These are phyloP conservation scores for Allodekkera sacchari DNA, from an alignment of 805 yeast species.

Conservation along the genomic window DNA sequence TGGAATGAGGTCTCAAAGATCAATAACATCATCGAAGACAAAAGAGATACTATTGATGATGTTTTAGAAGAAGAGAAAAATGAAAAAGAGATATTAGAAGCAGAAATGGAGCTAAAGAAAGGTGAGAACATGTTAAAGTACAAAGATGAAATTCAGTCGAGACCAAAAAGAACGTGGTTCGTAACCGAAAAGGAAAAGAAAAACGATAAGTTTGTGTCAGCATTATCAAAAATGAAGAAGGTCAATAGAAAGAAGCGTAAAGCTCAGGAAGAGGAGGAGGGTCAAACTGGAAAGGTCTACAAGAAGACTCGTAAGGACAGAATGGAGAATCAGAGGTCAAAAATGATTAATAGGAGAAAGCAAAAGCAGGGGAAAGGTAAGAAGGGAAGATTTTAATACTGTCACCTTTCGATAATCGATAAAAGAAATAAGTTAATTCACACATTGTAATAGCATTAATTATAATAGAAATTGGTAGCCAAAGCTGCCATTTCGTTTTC, in stretches of 20 bases:
- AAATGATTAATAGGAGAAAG: slow-evolving; percentile 24
- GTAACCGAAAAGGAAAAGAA: slow-evolving; percentile 52
- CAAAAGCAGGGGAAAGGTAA: slow-evolving; percentile 19
- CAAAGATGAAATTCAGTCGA: slow-evolving; percentile 70
- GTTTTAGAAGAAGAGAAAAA: slow-evolving; percentile 80
- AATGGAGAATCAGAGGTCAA: slow-evolving; percentile 37
- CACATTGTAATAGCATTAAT: slow-evolving; percentile 1
- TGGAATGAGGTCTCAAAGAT: slow-evolving; percentile 78
- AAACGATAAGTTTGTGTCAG: slow-evolving; percentile 26
- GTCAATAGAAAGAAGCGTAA: slow-evolving; percentile 64
- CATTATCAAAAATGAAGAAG: slow-evolving; percentile 37
- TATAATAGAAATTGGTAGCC: slow-evolving; percentile 11
- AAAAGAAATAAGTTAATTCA: background rate
- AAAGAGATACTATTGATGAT: slow-evolving; percentile 57
- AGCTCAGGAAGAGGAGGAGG: slow-evolving; percentile 48
- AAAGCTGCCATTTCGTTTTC: slow-evolving; percentile 5
- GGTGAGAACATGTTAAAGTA: slow-evolving; percentile 80
- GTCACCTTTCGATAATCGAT: background rate
- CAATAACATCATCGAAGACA: slow-evolving; percentile 50
- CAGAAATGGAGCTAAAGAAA: slow-evolving; percentile 84
- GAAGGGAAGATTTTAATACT: slow-evolving; percentile 9
- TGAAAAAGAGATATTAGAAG: slow-evolving; percentile 77
- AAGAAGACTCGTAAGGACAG: slow-evolving; percentile 79
- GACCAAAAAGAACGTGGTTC: slow-evolving; percentile 98
- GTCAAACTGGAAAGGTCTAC: slow-evolving; percentile 44